A percentile compares a stretch with the other conserved stretches of the same genome.
Evolutionary conservation across 352 stramenopile species (phyloP).

Genomic region (Blastocystis sp.): DNA sequence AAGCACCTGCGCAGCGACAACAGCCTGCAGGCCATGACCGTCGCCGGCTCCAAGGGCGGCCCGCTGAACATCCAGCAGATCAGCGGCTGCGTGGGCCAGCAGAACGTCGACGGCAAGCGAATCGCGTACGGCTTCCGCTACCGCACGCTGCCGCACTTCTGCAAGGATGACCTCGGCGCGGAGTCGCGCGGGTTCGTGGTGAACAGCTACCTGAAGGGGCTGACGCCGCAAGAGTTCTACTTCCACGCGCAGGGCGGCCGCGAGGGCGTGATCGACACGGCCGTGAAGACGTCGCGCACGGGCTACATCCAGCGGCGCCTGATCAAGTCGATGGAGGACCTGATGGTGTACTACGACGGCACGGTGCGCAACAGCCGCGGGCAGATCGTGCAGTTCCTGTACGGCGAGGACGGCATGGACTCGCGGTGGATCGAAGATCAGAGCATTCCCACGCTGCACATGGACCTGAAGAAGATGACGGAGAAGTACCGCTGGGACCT

Average conservation of each 20-base stretch:
- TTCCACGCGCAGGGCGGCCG: slow-evolving; percentile 98
- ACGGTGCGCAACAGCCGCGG: slow-evolving; percentile 89
- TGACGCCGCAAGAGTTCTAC: slow-evolving; percentile 94
- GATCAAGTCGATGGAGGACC: slow-evolving; percentile 98
- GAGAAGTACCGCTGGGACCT: slow-evolving; percentile 57
- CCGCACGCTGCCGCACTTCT: slow-evolving; percentile 90
- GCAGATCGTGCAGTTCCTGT: slow-evolving; percentile 86
- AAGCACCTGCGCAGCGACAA: slow-evolving; percentile 94
- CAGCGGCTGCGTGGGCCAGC: slow-evolving; percentile 92
- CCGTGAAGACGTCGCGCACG: slow-evolving; percentile 97
- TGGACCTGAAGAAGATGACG: slow-evolving; percentile 17
- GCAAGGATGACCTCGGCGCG: slow-evolving; percentile 92
- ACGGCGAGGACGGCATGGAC: slow-evolving; percentile 99
- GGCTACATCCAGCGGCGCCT: slow-evolving; percentile 98
- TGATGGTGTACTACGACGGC: slow-evolving; percentile 96
- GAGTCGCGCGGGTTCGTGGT: slow-evolving; percentile 97
- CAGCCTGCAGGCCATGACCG: slow-evolving; percentile 98
- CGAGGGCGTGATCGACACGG: slow-evolving; percentile 98
- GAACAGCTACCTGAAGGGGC: slow-evolving; percentile 94
- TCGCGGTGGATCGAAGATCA: slow-evolving; percentile 98
- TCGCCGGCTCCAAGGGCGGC: slow-evolving; percentile 95
- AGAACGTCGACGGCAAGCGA: slow-evolving; percentile 87
- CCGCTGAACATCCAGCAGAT: slow-evolving; percentile 99
- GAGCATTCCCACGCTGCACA: slow-evolving; percentile 75
- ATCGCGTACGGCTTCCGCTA: slow-evolving; percentile 88